Percentiles rank a stretch among this genome's conserved stretches.
Evolutionary conservation across 2,329 filamentous ascomycete genomes (phyloP).

Genomic region (Stemphylium lycopersici): DNA sequence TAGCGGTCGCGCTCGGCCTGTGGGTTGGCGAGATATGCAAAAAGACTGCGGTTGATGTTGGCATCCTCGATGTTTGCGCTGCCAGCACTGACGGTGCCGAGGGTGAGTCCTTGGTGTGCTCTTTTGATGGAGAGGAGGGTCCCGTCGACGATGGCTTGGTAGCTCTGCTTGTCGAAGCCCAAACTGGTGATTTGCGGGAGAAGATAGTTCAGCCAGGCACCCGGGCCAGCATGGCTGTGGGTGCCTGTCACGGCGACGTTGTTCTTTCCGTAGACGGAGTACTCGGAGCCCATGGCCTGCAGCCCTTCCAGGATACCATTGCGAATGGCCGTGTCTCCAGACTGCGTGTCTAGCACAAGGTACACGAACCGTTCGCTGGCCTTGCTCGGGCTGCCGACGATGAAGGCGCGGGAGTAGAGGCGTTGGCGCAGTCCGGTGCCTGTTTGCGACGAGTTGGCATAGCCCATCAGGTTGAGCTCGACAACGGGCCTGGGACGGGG

Average conservation of each 20-base stretch:
- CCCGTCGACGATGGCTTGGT: conserved; percentile 86
- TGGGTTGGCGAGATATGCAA: conserved; percentile 86
- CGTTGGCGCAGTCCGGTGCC: conserved; percentile 86
- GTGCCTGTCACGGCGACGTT: conserved; percentile 92
- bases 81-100: conserved; percentile 74
- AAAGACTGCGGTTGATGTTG: conserved; percentile 89
- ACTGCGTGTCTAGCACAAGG: conserved; percentile 83
- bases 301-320: conserved; percentile 85
- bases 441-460: conserved; percentile 82
- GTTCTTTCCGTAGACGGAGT: conserved; percentile 74
- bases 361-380: conserved; percentile 81
- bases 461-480: conserved; percentile 90
- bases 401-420: conserved; percentile 87
- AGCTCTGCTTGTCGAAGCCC: conserved; percentile 86
- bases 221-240: conserved; percentile 89
- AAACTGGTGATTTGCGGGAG: conserved; percentile 87
- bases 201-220: conserved; percentile 93
- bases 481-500: conserved; percentile 73
- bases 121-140: conserved; percentile 79
- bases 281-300: conserved; percentile 70
- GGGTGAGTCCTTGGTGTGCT: conserved; percentile 73
- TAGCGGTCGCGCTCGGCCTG: conserved; percentile 75
- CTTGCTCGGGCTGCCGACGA: conserved; percentile 72
- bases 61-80: conserved; percentile 73
- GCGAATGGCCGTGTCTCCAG: conserved; percentile 86